These are phyloP conservation scores for Fusarium hainanense DNA, from an alignment of 2,329 filamentous ascomycete species.

Conservation along the genomic window DNA sequence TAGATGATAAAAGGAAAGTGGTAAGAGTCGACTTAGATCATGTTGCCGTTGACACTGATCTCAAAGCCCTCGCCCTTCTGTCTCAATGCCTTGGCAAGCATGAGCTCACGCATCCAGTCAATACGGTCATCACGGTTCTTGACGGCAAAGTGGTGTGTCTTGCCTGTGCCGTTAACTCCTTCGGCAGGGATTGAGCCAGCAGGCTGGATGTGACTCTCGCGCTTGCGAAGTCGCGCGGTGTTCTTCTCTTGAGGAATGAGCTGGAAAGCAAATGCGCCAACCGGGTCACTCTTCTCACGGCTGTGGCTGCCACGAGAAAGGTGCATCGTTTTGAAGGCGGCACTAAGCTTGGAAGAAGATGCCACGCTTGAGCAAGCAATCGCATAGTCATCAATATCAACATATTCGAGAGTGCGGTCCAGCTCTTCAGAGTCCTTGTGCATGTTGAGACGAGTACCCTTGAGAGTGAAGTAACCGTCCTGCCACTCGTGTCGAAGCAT, in stretches of 20 bases:
- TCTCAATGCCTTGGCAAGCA: constrained; percentile 88
- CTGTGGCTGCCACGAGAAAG: constrained; percentile 64
- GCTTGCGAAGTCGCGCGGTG: constrained; percentile 64
- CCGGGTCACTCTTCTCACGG: constrained; percentile 65
- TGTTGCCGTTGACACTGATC: constrained; percentile 83
- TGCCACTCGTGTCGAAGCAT: constrained; percentile 95
- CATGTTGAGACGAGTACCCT: constrained; percentile 79
- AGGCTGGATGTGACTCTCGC: constrained; percentile 60
- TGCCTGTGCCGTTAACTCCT: constrained; percentile 72
- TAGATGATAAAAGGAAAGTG: constrained; percentile 4
- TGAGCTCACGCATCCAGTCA: constrained; percentile 96
- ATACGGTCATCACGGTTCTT: constrained; percentile 88
- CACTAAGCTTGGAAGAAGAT: constrained; percentile 82
- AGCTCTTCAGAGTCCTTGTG: constrained; percentile 70
- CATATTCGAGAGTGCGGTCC: constrained; percentile 75
- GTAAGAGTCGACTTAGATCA: constrained; percentile 62
- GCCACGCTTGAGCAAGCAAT: constrained; percentile 84
- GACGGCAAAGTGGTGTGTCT: constrained; percentile 95
- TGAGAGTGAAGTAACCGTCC: constrained; percentile 89
- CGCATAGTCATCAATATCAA: constrained; percentile 90
- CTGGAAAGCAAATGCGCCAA: constrained; percentile 84
- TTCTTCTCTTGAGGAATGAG: constrained; percentile 77
- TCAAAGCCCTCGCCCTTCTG: constrained; percentile 87
- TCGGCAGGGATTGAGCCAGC: constrained; percentile 51
- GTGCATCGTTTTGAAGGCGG: constrained; percentile 85